These are phyloP conservation scores for Nemania diffusa DNA, from an alignment of 2,329 filamentous ascomycete genomes.

Conservation along the genomic window DNA sequence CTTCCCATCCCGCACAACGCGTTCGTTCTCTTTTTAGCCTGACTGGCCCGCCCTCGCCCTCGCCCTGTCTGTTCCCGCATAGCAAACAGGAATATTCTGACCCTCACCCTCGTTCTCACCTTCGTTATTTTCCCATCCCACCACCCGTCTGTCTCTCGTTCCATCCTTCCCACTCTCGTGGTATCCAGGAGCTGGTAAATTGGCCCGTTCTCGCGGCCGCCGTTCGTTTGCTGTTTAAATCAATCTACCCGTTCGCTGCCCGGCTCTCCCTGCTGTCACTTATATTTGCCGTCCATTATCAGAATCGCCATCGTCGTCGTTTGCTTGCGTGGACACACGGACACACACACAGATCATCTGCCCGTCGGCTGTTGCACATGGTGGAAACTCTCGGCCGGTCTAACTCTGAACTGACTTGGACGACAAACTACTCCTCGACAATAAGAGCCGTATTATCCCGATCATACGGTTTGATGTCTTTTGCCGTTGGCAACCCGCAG, in stretches of 20 bases:
- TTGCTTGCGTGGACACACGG: conserved; percentile 31
- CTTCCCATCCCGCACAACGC: conserved; percentile 28
- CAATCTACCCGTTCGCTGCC: conserved; percentile 31
- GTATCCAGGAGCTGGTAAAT: conserved; percentile 12
- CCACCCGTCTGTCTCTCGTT: conserved; percentile 19
- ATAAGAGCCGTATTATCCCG: conserved; percentile 11
- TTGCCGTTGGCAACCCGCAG: conserved; percentile 20
- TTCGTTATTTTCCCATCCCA: conserved; percentile 14
- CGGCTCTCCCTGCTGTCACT: conserved; percentile 34
- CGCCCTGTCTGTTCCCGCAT: conserved; percentile 29
- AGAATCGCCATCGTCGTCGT: not conserved
- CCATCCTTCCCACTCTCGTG: not conserved
- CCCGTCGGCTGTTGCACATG: conserved; percentile 12
- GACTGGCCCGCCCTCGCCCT: conserved; percentile 32
- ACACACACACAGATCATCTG: too few relatives aligned
- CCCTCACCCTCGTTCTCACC: conserved; percentile 17
- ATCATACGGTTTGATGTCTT: conserved; percentile 28
- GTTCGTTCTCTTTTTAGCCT: conserved; percentile 37
- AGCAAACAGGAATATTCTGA: conserved; percentile 32
- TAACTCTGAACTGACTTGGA: conserved; percentile 15
- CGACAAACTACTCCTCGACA: not conserved
- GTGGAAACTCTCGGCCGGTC: conserved; percentile 1
- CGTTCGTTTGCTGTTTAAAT: conserved; percentile 6
- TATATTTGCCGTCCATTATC: conserved; percentile 15
- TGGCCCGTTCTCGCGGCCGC: conserved; percentile 29